Conservation (phyloP, 169 alveolate species). For the Plasmodium malariae region DNA sequence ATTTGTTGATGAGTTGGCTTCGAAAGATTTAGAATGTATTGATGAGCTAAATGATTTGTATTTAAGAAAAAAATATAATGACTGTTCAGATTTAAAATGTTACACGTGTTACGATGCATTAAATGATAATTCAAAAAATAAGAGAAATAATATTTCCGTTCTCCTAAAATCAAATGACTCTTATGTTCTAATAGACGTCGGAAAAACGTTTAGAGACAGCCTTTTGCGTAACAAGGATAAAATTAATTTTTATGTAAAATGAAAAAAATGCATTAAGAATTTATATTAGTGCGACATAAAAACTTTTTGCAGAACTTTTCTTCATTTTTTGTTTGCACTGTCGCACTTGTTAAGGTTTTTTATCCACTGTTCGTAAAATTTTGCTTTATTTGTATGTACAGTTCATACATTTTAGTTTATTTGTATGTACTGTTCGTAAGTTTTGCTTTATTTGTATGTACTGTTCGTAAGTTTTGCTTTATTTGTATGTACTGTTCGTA, state of each 20-base stretch:
- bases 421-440: no score
- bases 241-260: conserved; percentile 48
- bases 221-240: conserved; percentile 36
- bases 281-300: no score
- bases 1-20: conserved; percentile 59
- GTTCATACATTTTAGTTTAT: no score
- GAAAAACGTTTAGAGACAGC: conserved; percentile 71
- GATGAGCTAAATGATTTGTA: conserved; percentile 48
- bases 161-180: conserved; percentile 49
- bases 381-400: no score
- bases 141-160: conserved; percentile 60
- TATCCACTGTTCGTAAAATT: no score
- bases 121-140: conserved; percentile 45
- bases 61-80: conserved; percentile 40
- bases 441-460: no score
- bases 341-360: no score
- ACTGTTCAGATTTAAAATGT: conserved; percentile 26
- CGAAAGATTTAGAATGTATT: conserved; percentile 41
- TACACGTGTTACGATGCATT: conserved; percentile 68
- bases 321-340: no score
- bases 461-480: no score
- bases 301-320: no score
- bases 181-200: conserved; percentile 68
- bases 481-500: no score
- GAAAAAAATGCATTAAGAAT: no score